These are phyloP conservation scores for Toxoplasma gondii DNA, from an alignment of 169 alveolate genomes.

Conservation along the genomic window DNA sequence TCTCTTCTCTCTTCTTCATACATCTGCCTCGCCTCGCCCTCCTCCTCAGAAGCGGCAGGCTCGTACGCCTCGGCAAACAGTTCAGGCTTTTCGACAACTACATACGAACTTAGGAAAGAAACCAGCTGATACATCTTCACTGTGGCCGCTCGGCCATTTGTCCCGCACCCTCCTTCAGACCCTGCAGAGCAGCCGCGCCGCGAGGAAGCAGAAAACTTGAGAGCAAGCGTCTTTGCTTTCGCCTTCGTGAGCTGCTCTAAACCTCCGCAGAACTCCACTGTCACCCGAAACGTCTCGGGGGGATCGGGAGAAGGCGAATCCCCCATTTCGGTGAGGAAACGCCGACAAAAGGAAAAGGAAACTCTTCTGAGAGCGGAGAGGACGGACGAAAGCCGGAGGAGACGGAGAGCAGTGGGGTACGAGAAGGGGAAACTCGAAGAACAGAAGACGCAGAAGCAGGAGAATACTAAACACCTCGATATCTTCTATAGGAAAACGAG, in stretches of 20 bases:
- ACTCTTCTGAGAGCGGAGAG: too few species aligned
- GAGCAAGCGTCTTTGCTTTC: not conserved
- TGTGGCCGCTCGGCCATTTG: not conserved
- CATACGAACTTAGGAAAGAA: not conserved
- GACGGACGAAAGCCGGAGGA: too few species aligned
- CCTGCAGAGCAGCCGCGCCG: not conserved
- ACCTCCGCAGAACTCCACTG: conserved; percentile 36
- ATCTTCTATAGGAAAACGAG: too few species aligned
- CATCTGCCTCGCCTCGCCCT: too few species aligned
- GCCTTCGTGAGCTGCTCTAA: not conserved
- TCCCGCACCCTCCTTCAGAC: not conserved
- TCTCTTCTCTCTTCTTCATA: not conserved
- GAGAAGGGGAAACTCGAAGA: too few species aligned
- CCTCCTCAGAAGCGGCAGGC: not conserved
- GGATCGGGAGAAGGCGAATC: not conserved
- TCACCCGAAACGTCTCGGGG: not conserved
- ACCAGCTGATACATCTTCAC: not conserved
- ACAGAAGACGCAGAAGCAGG: too few species aligned
- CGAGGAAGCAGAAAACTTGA: not conserved
- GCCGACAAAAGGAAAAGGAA: not conserved
- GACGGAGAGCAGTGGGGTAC: too few species aligned
- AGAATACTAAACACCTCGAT: too few species aligned
- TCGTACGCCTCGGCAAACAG: conserved; percentile 36
- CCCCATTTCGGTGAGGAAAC: too few species aligned
- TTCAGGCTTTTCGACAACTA: not conserved